Conservation (phyloP, 1,284 basidiomycete genomes). For the Pyrrhoderma lamaoense region DNA sequence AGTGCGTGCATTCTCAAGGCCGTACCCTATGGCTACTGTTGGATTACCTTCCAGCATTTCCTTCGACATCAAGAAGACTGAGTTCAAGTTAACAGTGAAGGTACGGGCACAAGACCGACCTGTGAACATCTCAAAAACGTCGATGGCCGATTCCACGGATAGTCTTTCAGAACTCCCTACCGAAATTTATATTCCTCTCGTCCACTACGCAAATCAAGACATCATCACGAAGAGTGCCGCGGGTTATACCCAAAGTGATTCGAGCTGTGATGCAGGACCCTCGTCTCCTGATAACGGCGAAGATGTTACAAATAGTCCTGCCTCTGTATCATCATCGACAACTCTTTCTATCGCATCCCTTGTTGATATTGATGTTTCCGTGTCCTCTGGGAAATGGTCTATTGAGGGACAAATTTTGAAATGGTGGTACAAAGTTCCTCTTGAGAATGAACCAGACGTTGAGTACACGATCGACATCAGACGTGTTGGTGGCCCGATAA, state of each 20-base stretch:
- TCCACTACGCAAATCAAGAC: slow-evolving; percentile 71
- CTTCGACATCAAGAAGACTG: slow-evolving; percentile 70
- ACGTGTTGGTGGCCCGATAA: slow-evolving; percentile 56
- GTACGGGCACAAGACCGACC: slow-evolving; percentile 48
- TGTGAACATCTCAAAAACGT: slow-evolving; percentile 14
- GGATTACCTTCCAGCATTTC: slow-evolving; percentile 60
- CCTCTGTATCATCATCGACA: slow-evolving; percentile 20
- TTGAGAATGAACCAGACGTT: slow-evolving; percentile 33
- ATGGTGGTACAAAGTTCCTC: slow-evolving; percentile 82
- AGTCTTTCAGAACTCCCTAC: slow-evolving; percentile 47
- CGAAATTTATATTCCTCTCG: slow-evolving; percentile 81
- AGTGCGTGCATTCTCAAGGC: slow-evolving; percentile 73
- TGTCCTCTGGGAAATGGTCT: slow-evolving; percentile 63
- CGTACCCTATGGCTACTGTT: slow-evolving; percentile 71
- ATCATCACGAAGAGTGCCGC: slow-evolving; percentile 24
- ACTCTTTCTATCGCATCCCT: slow-evolving; percentile 26
- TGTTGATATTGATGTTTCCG: slow-evolving; percentile 41
- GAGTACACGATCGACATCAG: slow-evolving; percentile 63
- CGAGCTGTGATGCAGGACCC: neutral
- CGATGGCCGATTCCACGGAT: slow-evolving; percentile 13
- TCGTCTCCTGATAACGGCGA: neutral
- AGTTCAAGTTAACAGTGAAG: slow-evolving; percentile 58
- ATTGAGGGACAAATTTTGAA: slow-evolving; percentile 65
- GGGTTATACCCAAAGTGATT: neutral
- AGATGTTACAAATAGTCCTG: slow-evolving; percentile 1